These are phyloP conservation scores for Beauveria brongniartii DNA, from an alignment of 2,329 filamentous ascomycete species.

Conservation along the genomic window DNA sequence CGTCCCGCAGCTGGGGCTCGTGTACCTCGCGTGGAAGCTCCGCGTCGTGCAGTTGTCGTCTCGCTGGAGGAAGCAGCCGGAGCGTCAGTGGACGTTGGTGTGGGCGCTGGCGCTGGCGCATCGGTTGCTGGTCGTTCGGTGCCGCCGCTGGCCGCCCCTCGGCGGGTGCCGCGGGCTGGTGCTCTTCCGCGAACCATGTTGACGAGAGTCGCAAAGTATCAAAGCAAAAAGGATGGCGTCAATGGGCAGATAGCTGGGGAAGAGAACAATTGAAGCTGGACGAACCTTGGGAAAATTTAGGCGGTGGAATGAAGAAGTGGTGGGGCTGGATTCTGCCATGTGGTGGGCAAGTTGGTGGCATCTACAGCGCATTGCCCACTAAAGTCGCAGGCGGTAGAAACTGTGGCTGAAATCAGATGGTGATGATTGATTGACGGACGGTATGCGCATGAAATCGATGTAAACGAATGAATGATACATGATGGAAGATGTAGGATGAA, in stretches of 20 bases:
- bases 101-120: slow-evolving; percentile 11
- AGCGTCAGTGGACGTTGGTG: slow-evolving; percentile 15
- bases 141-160: slow-evolving; percentile 22
- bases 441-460: not conserved
- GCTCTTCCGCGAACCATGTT: slow-evolving; percentile 27
- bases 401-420: too few species aligned
- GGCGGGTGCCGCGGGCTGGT: slow-evolving; percentile 23
- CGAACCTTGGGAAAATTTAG: slow-evolving; percentile 21
- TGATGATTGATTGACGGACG: not conserved
- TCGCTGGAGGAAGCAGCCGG: slow-evolving; percentile 13
- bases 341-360: not conserved
- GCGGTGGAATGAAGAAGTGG: slow-evolving; percentile 20
- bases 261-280: slow-evolving; percentile 14
- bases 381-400: not conserved
- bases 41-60: not conserved
- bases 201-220: not conserved
- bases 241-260: not conserved
- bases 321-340: slow-evolving; percentile 28
- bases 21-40: slow-evolving; percentile 23
- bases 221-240: not conserved
- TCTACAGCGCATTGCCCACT: not conserved
- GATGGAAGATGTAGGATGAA: not conserved
- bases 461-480: not conserved
- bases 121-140: slow-evolving; percentile 17
- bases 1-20: slow-evolving; percentile 29